Base-by-base conservation (phyloP, 441 rosid species). In the Daphne laureola region DNA sequence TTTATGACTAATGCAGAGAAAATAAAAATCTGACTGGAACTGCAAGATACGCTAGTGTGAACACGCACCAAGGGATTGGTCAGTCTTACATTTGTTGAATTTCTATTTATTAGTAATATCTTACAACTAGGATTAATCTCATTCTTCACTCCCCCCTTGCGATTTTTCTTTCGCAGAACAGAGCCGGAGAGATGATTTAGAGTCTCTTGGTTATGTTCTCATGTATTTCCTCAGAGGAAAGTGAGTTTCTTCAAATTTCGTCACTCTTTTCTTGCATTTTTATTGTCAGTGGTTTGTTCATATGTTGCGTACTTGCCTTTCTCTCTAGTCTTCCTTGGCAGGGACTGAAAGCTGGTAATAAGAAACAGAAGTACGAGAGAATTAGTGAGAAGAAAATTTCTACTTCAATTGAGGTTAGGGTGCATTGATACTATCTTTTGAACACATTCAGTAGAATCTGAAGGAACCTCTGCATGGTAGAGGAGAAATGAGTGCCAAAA, bases 31-130 rank as follows among this genome's bases (percentile, higher is more conserved):
- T 93, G 66, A 90, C 97, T 6, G 97, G 98, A 57, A 93, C 98
- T 67, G 96, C 97, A 47, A 87, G 98, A 81, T 93, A 90, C 80
- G 98, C 97, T 21, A 92, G 98, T 80, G 87, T 87, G 96, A 92
- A 89, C 57, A 92, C 97, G 54, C 98, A 93, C 71, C 81, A 89
- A 54, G 98, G 98, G 58, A 93, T 93, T 62, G 98, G 98, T 87
- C 73, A 51, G 51, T 35, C 14, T 51, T 41, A 14, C 43, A 44
- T 51, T 59, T 14, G 15, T 5, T 23, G 12, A n/a, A n/a, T 6
- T 18, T 17, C 11, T 5, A 31, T 21, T 51, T 59, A 17, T 23
- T 14, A n/a, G 16, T 48, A 36, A 43, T 48, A 3, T 31, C 43
- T 42, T 17, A 35, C 16, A 42, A 25, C 17, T 12, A 0, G 46